phyloP scores from a whole-genome alignment of 2,329 filamentous ascomycete species.

The Talaromyces rugulosus region DNA sequence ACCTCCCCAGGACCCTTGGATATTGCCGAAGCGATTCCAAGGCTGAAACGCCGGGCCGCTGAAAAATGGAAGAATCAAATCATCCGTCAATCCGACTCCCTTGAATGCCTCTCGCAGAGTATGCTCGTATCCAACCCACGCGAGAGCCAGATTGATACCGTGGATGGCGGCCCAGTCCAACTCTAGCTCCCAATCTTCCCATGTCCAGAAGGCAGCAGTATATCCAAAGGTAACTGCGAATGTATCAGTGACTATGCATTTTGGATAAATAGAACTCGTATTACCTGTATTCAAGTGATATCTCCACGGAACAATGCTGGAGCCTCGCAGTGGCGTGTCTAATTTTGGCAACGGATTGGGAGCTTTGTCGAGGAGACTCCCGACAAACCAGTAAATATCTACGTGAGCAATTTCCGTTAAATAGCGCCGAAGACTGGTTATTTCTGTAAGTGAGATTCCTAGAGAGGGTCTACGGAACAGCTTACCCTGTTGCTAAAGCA shows the following conservation, averaged over 20 bases:
- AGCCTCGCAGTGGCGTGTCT: conserved; percentile 32
- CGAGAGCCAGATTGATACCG: conserved; percentile 49
- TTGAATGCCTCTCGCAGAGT: conserved; percentile 46
- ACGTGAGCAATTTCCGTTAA: conserved; percentile 38
- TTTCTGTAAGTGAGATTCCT: not conserved
- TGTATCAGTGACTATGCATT: not conserved
- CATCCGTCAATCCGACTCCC: conserved; percentile 41
- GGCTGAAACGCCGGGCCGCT: conserved; percentile 50
- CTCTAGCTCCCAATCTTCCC: conserved; percentile 51
- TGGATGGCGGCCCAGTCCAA: conserved; percentile 51
- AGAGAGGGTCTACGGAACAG: not conserved
- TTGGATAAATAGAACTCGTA: not conserved
- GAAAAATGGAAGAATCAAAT: conserved; percentile 44
- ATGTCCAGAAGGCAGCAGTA: conserved; percentile 49
- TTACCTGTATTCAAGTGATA: conserved; percentile 50
- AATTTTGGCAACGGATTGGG: conserved; percentile 26
- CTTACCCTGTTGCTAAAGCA: conserved; percentile 30
- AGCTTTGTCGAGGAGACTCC: conserved; percentile 34
- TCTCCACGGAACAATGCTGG: conserved; percentile 42
- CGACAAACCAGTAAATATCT: conserved; percentile 47
- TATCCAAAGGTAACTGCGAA: conserved; percentile 48
- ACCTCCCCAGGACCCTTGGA: conserved; percentile 47
- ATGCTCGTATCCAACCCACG: conserved; percentile 51
- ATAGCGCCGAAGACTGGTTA: conserved; percentile 33
- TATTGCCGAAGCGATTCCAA: conserved; percentile 53